phyloP scores from a whole-genome alignment of 179 eudicot genomes.

The Spinacia oleracea region DNA sequence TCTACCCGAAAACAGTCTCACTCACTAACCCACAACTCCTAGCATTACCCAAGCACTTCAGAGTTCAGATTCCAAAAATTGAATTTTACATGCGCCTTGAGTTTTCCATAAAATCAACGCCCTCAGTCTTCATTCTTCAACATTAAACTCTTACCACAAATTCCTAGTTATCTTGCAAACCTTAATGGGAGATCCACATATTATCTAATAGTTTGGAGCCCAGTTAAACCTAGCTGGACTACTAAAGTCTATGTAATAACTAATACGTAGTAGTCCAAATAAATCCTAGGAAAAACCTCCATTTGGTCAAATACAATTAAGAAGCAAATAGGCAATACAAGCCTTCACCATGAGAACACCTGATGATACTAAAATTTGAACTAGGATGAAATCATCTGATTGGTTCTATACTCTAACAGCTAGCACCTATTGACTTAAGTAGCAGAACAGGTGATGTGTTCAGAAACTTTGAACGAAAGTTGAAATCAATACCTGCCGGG shows the following conservation, averaged over 20 bases:
- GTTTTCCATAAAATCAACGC: neutral
- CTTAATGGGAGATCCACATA: too few relatives aligned
- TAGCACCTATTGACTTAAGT: neutral
- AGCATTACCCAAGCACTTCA: neutral
- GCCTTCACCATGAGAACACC: too few relatives aligned
- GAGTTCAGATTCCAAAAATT: neutral
- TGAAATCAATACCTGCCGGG: slow-evolving; percentile 49
- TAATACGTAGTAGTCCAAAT: too few relatives aligned
- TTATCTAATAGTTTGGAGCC: too few relatives aligned
- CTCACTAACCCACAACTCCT: neutral
- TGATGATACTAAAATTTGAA: neutral
- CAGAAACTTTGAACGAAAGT: slow-evolving; percentile 7
- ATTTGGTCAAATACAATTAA: too few relatives aligned
- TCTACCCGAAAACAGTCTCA: neutral
- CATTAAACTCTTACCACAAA: neutral
- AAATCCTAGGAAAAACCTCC: too few relatives aligned
- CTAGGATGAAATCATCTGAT: neutral
- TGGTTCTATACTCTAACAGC: neutral
- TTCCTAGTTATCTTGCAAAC: neutral
- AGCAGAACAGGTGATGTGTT: neutral
- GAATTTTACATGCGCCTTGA: neutral
- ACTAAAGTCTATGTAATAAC: too few relatives aligned
- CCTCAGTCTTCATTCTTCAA: neutral
- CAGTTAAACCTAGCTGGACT: too few relatives aligned
- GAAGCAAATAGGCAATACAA: too few relatives aligned